Evolutionary conservation across 352 stramenopile species (phyloP), one percentile per base, ranked within the genome.

Genomic region (Phytopythium chamaehyphon): DNA sequence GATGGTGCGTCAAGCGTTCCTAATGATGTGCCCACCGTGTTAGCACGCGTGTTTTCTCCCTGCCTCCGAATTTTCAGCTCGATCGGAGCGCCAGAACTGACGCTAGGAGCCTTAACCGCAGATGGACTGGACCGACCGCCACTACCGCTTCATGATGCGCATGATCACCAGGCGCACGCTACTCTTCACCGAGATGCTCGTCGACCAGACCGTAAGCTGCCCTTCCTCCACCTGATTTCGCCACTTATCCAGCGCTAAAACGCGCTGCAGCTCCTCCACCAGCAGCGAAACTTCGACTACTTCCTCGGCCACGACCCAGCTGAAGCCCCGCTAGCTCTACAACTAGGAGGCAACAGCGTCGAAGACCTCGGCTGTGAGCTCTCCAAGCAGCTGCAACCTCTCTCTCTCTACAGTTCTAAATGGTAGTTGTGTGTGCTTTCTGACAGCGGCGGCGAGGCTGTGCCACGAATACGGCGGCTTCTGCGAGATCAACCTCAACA

Each of bases 101-200:
- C 9, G 23, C 28, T 51, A 10, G 16, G 24, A 21, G 49, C 15
- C n/a, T 45, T n/a, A n/a, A n/a, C n/a, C n/a, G 31, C 38, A 95
- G 96, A 98, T 99, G 95, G 96, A 98, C 65, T 98, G 96, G 71
- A 99, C 96, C 1, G 96, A 98, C 76, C 86, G 90, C 37, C 94
- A 98, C 73, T 96, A 93, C 62, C 76, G 83, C 43, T 96, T 97
- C 69, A 78, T 99, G 58, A 89, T 98, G 59, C 85, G 96, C 11
- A 80, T 98, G 33, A 85, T 98, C 61, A 98, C 95, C 6, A 83
- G 87, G 51, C 66, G 74, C 40, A 98, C 95, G 19, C 63, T 98
- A 33, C 66, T 99, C 16, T 99, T 97, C 69, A 99, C 94, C 10
- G 97, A 99, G 77, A 99, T 99, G 97, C 86, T 99, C 19, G 94